Conservation (phyloP, 139 green algal species). For the Micromonas pusilla region DNA sequence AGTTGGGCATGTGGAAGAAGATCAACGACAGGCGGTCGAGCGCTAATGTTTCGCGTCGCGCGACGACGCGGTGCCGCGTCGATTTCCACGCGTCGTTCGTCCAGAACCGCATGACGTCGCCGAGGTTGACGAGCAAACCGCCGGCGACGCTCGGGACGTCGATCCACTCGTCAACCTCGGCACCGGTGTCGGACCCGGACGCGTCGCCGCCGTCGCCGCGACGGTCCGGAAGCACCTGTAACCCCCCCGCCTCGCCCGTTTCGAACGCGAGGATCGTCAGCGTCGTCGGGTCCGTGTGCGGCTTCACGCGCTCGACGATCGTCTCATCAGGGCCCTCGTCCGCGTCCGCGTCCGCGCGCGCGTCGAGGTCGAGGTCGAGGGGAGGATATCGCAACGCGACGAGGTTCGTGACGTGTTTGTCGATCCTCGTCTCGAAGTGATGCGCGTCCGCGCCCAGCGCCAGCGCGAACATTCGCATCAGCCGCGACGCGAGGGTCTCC, state of each 20-base stretch:
- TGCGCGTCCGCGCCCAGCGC: neutral
- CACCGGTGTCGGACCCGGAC: neutral
- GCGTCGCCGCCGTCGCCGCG: neutral
- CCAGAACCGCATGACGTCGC: slow-evolving; percentile 5
- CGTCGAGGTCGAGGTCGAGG: neutral
- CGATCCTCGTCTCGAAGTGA: neutral
- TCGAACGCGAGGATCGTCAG: slow-evolving; percentile 11
- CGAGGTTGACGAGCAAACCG: slow-evolving; percentile 10
- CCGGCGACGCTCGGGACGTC: neutral
- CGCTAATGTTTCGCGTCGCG: too few species aligned
- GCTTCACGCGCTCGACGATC: neutral
- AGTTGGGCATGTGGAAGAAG: slow-evolving; percentile 10
- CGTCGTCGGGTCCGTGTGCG: slow-evolving; percentile 20
- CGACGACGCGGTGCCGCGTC: slow-evolving; percentile 9
- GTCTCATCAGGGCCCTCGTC: neutral
- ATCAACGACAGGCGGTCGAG: neutral
- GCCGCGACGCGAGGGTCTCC: neutral
- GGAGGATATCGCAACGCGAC: slow-evolving; percentile 4
- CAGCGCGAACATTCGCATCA: neutral
- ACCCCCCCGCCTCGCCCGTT: neutral
- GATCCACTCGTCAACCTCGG: neutral
- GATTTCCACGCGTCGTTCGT: slow-evolving; percentile 5
- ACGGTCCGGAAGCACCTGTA: neutral
- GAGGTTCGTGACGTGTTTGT: slow-evolving; percentile 19
- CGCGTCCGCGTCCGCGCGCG: neutral